These are phyloP conservation scores for Hanseniaspora nectarophila DNA, from an alignment of 805 yeast genomes.

Conservation along the genomic window DNA sequence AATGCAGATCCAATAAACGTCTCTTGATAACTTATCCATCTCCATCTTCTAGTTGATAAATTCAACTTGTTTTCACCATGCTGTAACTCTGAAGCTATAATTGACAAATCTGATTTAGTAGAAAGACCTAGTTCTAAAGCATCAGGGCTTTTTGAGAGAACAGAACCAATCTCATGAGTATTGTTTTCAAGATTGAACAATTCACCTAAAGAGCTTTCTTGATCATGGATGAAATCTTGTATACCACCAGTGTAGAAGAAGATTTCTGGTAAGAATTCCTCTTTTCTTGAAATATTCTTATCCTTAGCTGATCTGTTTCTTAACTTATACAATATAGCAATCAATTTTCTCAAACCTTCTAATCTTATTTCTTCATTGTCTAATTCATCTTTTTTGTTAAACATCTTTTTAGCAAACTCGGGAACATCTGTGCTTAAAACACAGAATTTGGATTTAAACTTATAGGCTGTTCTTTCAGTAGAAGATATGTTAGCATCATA, in stretches of 20 bases:
- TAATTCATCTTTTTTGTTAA: slow-evolving; percentile 42
- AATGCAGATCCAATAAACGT: slow-evolving; percentile 79
- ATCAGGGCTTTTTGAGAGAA: neutral
- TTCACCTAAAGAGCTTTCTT: slow-evolving; percentile 35
- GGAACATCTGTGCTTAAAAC: slow-evolving; percentile 69
- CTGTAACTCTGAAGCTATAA: slow-evolving; percentile 56
- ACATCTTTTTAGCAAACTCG: slow-evolving; percentile 32
- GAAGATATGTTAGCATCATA: neutral
- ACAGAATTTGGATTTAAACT: slow-evolving; percentile 69
- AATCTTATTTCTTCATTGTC: slow-evolving; percentile 77
- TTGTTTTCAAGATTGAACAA: slow-evolving; percentile 27
- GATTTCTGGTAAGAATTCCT: slow-evolving; percentile 58
- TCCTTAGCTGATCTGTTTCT: slow-evolving; percentile 37
- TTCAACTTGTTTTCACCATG: slow-evolving; percentile 46
- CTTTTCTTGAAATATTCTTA: slow-evolving; percentile 27
- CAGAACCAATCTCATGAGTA: slow-evolving; percentile 13
- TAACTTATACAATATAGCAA: slow-evolving; percentile 49
- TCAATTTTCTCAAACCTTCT: slow-evolving; percentile 73
- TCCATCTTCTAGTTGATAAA: slow-evolving; percentile 80
- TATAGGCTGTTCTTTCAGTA: slow-evolving; percentile 23
- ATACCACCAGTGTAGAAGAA: slow-evolving; percentile 79
- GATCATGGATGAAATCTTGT: slow-evolving; percentile 48
- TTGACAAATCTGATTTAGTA: slow-evolving; percentile 38
- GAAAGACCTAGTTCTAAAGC: slow-evolving; percentile 28
- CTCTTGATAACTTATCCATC: slow-evolving; percentile 60